Evolutionary conservation across 495 filamentous ascomycete genomes (phyloP), one percentile per base, ranked within the genome.

Genomic region (Cladorrhinum samala): DNA sequence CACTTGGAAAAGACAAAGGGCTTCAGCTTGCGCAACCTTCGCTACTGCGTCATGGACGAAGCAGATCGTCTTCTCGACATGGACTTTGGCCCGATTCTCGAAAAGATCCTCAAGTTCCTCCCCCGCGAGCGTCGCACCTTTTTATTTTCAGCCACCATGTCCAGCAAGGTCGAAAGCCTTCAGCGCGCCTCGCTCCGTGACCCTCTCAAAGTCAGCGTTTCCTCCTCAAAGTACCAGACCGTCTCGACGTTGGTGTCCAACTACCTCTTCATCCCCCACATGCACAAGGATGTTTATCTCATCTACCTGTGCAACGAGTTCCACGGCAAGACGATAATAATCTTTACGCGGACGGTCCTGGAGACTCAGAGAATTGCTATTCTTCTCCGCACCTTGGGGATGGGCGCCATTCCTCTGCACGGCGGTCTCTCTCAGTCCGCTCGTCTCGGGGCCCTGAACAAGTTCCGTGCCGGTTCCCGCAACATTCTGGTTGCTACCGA

Each of bases 1-100:
- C 93, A 98, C 65, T 73, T 96, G 9, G 91, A 98, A 67, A 95
- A 95, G 65, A 98, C 93, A 6, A 96, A 95, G 66, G 92, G 93
- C 8, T 98, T 98, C 68, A 88, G 83, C 7, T 71, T 96, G 36
- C 63, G 63, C 5, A 72, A 72, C 14, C 72, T 96, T 3, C 89
- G 89, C 60, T 95, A 91, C 60, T 78, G 96, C 1, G 90, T 94
- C 33, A 89, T 96, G 81, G 93, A 96, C 59, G 93, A 98, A 69
- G 93, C 92, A 23, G 92, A 98, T 64, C 77, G 61, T 33, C 77
- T 98, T 0, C 79, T 98, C 0, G 93, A 97, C 63, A 83, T 96
- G 68, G 92, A 96, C 69, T 97, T 96, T 64, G 93, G 90, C 0
- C 88, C 89, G 2, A 83, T 93, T 19, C 77, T 96, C 9, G 90